phyloP scores from a whole-genome alignment of 2,329 filamentous ascomycete genomes.

The Pyrenochaeta sp. region DNA sequence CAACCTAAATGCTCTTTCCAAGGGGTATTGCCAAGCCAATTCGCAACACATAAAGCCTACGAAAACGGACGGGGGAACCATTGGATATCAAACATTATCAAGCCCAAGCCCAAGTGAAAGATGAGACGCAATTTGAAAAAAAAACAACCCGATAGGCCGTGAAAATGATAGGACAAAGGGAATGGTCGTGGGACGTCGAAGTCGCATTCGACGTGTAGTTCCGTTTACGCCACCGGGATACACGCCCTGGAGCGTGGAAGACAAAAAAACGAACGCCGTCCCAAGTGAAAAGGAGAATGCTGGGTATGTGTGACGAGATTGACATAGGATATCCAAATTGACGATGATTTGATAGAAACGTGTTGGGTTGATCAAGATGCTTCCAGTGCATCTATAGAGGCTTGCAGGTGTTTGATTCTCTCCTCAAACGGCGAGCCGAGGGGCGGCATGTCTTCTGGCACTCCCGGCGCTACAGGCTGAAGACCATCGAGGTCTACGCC shows the following conservation, averaged over 20 bases:
- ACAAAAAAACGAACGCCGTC: constrained; percentile 4
- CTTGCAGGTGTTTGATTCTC: constrained; percentile 32
- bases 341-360: constrained; percentile 14
- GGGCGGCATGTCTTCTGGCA: constrained; percentile 26
- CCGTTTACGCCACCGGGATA: constrained; percentile 33
- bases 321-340: constrained; percentile 18
- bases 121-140: not conserved
- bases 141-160: constrained; percentile 7
- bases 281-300: constrained; percentile 5
- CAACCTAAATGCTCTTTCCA: constrained; percentile 1
- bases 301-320: constrained; percentile 19
- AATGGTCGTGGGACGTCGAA: constrained; percentile 43
- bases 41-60: not conserved
- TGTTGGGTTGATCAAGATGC: constrained; percentile 13
- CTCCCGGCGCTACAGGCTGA: constrained; percentile 23
- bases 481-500: constrained; percentile 46
- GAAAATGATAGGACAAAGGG: constrained; percentile 31
- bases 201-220: constrained; percentile 41
- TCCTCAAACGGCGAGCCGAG: constrained; percentile 42
- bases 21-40: not conserved
- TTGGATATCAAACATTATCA: constrained; percentile 19
- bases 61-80: constrained; percentile 4
- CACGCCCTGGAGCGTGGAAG: not conserved
- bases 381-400: constrained; percentile 30
- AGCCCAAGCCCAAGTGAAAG: not conserved